Base-by-base conservation (phyloP, 352 stramenopile genomes). In the Saprolegnia diclina region DNA sequence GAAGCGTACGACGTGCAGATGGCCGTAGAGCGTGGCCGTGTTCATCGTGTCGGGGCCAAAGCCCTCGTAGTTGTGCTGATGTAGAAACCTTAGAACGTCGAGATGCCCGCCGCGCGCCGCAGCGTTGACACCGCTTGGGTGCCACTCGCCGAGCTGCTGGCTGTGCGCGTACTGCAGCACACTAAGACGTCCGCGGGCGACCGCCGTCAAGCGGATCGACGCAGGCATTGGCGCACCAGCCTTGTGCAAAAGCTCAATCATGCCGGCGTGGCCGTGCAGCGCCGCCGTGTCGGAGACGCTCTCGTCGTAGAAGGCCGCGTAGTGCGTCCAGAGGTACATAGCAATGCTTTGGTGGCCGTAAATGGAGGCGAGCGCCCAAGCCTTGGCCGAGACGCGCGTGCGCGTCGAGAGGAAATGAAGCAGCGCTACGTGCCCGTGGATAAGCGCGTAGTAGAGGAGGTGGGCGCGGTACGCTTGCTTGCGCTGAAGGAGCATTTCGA, bases 1-100 rank as follows among this genome's bases (percentile, higher is more conserved):
- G 32, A 63, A 69, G 21, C 18, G 19, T 19, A 69, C 63, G 18
- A 69, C 22, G 11, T 69, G 13, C 16, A 69, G 50, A 46, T 69
- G 63, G n/a, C 63, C 63, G 24, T n/a, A 29, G n/a, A 52, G 26
- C 19, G 63, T 45, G 6, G 63, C 63, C 10, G 24, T 35, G 29
- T 52, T 52, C 63, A 61, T 69, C 10, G 63, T 52, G 19, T 53
- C 32, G 21, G 63, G 46, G 11, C 32, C 50, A 1, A 53, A 55
- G 3, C 35, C 52, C 11, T 35, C 24, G 35, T 42, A 42, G 13
- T 16, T 24, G 19, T 59, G 52, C 11, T 16, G 4, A 11, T 59
- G 24, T n/a, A 59, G 35, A 59, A 59, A 59, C 52, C 3, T 9
- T 1, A 59, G 11, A 59, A 59, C 35, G 35, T 59, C 24, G 13